Conservation (phyloP, 176 grass and related monocot genomes). For the Triticum urartu region DNA sequence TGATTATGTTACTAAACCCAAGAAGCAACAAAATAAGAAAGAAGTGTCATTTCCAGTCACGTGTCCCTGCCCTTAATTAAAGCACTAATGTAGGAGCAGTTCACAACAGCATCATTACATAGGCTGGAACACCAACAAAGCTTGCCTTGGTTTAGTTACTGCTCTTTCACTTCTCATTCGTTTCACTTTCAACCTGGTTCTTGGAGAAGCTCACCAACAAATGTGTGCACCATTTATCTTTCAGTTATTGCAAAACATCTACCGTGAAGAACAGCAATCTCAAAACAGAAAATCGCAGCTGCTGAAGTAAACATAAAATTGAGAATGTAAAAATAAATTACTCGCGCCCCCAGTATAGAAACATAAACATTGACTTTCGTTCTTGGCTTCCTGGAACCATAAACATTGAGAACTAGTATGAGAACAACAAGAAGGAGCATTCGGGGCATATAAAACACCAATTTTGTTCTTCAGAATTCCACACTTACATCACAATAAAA, state of each 20-base stretch:
- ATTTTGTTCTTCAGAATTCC: not conserved
- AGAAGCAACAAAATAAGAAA: constrained; percentile 7
- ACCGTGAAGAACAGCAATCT: not conserved
- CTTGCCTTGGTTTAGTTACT: not conserved
- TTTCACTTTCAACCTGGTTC: constrained; percentile 14
- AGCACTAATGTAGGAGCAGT: not conserved
- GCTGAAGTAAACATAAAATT: not conserved
- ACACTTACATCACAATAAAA: constrained; percentile 7
- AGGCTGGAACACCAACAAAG: not conserved
- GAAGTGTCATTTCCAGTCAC: constrained; percentile 18
- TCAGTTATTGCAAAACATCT: not conserved
- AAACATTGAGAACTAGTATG: not conserved
- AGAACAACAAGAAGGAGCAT: too few relatives aligned
- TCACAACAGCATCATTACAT: constrained; percentile 17
- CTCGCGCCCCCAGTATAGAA: not conserved
- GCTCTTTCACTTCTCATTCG: not conserved
- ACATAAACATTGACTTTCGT: not conserved
- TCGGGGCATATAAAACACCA: not conserved
- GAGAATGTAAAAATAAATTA: not conserved
- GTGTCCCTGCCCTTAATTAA: constrained; percentile 12
- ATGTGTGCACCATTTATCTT: constrained; percentile 19
- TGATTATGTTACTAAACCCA: constrained; percentile 21
- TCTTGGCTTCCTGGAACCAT: not conserved
- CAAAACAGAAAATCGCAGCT: not conserved
- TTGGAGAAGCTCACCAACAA: not conserved